These are phyloP conservation scores for Francoa sonchifolia DNA, from an alignment of 441 rosid species.

Conservation along the genomic window DNA sequence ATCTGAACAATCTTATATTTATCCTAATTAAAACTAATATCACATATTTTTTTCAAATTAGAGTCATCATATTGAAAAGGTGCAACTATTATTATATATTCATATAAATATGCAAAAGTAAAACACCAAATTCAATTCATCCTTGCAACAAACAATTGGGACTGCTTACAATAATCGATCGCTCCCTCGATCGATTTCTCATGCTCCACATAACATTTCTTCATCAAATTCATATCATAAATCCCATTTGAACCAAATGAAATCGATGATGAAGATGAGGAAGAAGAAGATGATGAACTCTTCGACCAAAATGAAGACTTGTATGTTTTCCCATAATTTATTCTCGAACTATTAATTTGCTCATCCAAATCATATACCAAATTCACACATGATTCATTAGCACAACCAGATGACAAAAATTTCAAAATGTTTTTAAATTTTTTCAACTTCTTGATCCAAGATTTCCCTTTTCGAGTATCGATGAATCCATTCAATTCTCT, in stretches of 20 bases:
- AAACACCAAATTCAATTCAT: conserved; percentile 28
- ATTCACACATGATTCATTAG: conserved; percentile 37
- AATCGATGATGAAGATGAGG: conserved; percentile 51
- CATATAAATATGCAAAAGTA: too few relatives aligned
- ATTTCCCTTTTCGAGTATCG: conserved; percentile 18
- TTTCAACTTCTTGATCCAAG: conserved; percentile 54
- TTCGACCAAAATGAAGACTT: conserved; percentile 33
- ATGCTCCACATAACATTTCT: conserved; percentile 52
- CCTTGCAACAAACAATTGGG: conserved; percentile 28
- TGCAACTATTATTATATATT: too few relatives aligned
- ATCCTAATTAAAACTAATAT: too few relatives aligned
- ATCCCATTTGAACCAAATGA: conserved; percentile 43
- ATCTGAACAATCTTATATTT: too few relatives aligned
- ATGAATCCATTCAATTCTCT: conserved; percentile 30
- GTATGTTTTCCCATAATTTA: conserved; percentile 68
- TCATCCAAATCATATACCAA: conserved; percentile 39
- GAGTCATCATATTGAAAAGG: conserved; percentile 18
- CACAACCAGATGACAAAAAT: too few relatives aligned
- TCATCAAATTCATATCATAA: conserved; percentile 40
- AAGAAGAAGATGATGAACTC: conserved; percentile 33
- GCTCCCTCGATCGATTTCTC: conserved; percentile 79
- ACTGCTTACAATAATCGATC: conserved; percentile 77
- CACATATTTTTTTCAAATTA: too few relatives aligned
- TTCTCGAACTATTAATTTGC: conserved; percentile 31
- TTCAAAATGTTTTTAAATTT: too few relatives aligned